phyloP scores from a whole-genome alignment of 139 green algal species.

The Chlamydomonas eustigma region DNA sequence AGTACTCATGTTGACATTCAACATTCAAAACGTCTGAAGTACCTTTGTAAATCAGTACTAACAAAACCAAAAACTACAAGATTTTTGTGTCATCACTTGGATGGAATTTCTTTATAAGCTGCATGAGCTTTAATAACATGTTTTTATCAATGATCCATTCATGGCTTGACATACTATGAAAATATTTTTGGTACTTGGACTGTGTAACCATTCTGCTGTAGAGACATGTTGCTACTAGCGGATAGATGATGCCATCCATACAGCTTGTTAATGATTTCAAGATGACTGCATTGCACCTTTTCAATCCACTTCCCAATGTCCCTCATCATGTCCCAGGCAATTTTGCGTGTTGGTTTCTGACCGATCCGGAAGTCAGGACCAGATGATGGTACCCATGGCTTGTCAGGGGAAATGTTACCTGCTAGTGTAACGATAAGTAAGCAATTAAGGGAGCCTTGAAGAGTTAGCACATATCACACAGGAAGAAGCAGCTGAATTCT shows the following conservation, averaged over 20 bases:
- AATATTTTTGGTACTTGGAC: too few relatives aligned
- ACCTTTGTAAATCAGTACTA: background rate
- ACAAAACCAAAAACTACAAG: background rate
- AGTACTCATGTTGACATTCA: too few relatives aligned
- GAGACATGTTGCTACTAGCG: too few relatives aligned
- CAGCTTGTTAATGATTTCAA: too few relatives aligned
- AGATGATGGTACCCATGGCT: background rate
- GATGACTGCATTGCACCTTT: conserved; percentile 22
- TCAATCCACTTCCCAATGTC: conserved; percentile 28
- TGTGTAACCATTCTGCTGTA: too few relatives aligned
- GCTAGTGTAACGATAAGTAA: background rate
- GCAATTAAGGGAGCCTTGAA: background rate
- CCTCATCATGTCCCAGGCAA: conserved; percentile 33
- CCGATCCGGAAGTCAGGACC: conserved; percentile 5
- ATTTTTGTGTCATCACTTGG: background rate
- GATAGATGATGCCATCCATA: too few relatives aligned
- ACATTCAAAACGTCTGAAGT: background rate
- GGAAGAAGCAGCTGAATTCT: background rate
- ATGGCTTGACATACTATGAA: too few relatives aligned
- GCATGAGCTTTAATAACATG: too few relatives aligned
- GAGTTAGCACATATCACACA: too few relatives aligned
- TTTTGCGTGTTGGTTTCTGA: conserved; percentile 27
- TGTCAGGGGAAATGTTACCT: background rate
- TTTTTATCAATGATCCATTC: too few relatives aligned
- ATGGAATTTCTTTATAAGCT: too few relatives aligned